Conservation (phyloP, 2,329 filamentous ascomycete species). For the Rugonectria rugulosa region DNA sequence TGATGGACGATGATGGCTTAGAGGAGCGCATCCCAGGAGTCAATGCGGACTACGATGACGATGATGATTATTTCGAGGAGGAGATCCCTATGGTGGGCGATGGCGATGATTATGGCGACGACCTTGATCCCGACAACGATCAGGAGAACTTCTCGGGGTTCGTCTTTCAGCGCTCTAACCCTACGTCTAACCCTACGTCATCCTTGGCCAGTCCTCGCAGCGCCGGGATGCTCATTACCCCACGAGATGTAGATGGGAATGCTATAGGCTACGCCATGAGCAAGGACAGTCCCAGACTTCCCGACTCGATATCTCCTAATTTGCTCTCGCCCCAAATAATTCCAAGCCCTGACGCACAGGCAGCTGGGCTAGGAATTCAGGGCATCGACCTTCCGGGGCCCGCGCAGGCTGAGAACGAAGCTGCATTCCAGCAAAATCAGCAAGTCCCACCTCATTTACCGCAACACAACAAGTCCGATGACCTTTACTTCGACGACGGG, state of each 20-base stretch:
- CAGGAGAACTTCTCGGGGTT: conserved; percentile 70
- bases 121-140: conserved; percentile 38
- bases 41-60: conserved; percentile 57
- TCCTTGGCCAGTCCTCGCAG: conserved; percentile 59
- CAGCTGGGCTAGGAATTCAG: conserved; percentile 55
- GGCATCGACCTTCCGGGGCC: conserved; percentile 38
- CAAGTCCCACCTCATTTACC: conserved; percentile 22
- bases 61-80: conserved; percentile 47
- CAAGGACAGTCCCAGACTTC: conserved; percentile 50
- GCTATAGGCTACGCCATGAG: conserved; percentile 65
- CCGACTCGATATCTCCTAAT: conserved; percentile 27
- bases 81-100: conserved; percentile 42
- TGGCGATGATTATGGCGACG: conserved; percentile 34
- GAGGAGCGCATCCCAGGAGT: conserved; percentile 72
- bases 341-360: conserved; percentile 21
- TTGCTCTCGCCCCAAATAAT: conserved; percentile 17
- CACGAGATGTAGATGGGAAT: conserved; percentile 62
- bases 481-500: conserved; percentile 75
- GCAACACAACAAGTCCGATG: conserved; percentile 55
- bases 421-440: conserved; percentile 32
- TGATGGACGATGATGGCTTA: conserved; percentile 70
- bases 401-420: conserved; percentile 28
- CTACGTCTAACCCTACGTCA: conserved; percentile 59
- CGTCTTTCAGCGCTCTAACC: conserved; percentile 63
- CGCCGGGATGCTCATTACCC: conserved; percentile 57